Conservation (phyloP, 495 filamentous ascomycete species). For the Trichoderma orchidacearum region DNA sequence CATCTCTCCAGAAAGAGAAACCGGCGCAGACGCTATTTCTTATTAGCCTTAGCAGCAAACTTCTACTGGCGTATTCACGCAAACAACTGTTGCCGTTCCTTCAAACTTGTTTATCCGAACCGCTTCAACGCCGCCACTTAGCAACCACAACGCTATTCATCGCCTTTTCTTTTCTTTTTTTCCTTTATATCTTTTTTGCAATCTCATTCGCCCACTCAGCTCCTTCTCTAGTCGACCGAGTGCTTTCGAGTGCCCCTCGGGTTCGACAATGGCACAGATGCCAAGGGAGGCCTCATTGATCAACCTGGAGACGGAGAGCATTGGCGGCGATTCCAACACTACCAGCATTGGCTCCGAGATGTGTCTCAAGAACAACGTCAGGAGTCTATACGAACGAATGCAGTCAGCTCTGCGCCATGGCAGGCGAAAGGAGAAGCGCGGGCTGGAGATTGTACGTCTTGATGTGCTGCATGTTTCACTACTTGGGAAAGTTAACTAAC, state of each 20-base stretch:
- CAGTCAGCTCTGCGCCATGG: neutral
- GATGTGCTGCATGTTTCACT: neutral
- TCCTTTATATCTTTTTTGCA: neutral
- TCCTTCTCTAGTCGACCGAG: neutral
- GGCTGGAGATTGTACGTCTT: neutral
- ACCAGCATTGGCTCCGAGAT: neutral
- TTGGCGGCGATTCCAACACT: neutral
- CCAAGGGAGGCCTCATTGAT: neutral
- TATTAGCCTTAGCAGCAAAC: neutral
- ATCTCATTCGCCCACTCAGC: too few species aligned
- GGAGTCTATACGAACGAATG: neutral
- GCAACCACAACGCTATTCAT: neutral
- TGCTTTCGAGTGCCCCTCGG: neutral
- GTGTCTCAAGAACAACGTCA: neutral
- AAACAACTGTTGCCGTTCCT: neutral
- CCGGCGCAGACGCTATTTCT: neutral
- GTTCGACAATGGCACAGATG: neutral
- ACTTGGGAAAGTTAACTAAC: slow-evolving; percentile 6
- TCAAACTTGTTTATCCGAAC: neutral
- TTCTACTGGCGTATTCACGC: neutral
- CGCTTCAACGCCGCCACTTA: neutral
- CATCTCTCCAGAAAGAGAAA: neutral
- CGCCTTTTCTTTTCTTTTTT: neutral
- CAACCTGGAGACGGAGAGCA: neutral
- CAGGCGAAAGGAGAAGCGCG: neutral